phyloP scores from a whole-genome alignment of 257 asterid species.

The Misopates orontium region DNA sequence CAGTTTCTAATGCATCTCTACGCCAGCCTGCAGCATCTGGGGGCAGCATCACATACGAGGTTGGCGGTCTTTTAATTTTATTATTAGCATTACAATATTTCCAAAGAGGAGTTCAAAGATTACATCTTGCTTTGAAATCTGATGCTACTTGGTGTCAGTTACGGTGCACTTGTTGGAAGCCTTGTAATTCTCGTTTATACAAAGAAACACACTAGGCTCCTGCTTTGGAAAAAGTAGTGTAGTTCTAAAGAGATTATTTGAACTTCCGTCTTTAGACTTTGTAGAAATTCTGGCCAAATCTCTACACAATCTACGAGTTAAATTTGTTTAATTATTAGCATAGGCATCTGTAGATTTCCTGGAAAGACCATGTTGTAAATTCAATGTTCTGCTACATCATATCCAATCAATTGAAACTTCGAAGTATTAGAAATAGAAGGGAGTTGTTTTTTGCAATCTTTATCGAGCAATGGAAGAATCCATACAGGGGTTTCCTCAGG shows the following conservation, averaged over 20 bases:
- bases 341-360: background rate
- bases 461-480: no score
- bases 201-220: background rate
- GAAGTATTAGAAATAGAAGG: no score
- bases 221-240: background rate
- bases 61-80: background rate
- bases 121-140: background rate
- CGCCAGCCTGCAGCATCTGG: slow-evolving; percentile 67
- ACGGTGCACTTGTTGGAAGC: background rate
- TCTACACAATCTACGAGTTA: background rate
- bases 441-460: no score
- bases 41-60: slow-evolving; percentile 62
- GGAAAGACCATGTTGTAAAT: background rate
- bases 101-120: background rate
- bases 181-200: background rate
- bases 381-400: background rate
- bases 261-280: background rate
- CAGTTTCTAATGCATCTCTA: slow-evolving; percentile 59
- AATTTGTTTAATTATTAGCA: background rate
- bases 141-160: background rate
- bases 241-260: background rate
- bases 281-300: background rate
- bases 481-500: no score
- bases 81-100: background rate
- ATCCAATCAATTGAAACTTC: background rate